Evolutionary conservation across 1,284 basidiomycete genomes (phyloP).

Genomic region (Tilletia indica): DNA sequence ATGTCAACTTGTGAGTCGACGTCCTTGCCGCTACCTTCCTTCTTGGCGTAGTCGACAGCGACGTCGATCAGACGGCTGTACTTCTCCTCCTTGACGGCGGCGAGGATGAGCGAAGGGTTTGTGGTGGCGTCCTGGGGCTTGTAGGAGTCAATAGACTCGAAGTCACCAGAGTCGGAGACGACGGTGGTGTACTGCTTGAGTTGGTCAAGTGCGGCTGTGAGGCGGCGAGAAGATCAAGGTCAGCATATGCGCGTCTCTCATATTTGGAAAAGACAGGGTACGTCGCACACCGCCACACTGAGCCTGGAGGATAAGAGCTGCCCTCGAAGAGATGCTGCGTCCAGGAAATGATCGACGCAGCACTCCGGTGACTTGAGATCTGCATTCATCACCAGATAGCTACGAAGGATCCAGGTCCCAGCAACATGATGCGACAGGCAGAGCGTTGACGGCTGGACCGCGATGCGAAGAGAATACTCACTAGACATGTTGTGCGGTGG

Average conservation of each 20-base stretch:
- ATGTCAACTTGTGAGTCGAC: constrained; percentile 59
- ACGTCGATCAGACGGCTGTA: constrained; percentile 81
- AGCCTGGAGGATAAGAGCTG: too few species aligned
- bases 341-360: too few species aligned
- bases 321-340: too few species aligned
- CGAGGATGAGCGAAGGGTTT: constrained; percentile 68
- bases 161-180: constrained; percentile 56
- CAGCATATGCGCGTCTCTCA: constrained; percentile 16
- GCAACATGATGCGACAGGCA: too few species aligned
- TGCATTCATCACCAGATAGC: too few species aligned
- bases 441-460: not conserved
- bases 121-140: constrained; percentile 57
- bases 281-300: too few species aligned
- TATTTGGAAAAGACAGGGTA: constrained; percentile 29
- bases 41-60: constrained; percentile 78
- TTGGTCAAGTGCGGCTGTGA: constrained; percentile 46
- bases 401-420: too few species aligned
- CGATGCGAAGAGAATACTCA: not conserved
- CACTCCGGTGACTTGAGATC: too few species aligned
- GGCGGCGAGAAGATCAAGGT: too few species aligned
- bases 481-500: not conserved
- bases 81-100: constrained; percentile 83
- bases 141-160: constrained; percentile 54
- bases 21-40: constrained; percentile 63
- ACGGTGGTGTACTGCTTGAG: constrained; percentile 54